phyloP scores from a whole-genome alignment of 2,329 filamentous ascomycete species.

The Penicillium sp. region DNA sequence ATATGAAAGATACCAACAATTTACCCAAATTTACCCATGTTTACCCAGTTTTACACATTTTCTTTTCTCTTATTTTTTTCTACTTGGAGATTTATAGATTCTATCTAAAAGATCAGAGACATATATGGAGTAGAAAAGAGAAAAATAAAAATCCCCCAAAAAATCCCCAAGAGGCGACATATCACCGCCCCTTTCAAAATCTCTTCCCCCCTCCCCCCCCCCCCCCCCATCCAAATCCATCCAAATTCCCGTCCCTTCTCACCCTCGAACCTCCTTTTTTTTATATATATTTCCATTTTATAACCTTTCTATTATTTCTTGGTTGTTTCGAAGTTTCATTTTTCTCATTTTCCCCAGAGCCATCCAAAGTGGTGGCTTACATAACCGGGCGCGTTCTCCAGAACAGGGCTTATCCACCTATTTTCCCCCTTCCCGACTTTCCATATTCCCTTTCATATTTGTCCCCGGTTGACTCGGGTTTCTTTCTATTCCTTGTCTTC shows the following conservation, averaged over 20 bases:
- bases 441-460: conserved; percentile 9
- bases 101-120: background rate
- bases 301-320: background rate
- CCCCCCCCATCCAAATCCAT: conserved; percentile 2
- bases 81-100: background rate
- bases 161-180: conserved; percentile 6
- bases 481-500: background rate
- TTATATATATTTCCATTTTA: background rate
- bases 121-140: background rate
- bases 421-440: conserved; percentile 9
- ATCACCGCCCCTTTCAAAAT: conserved; percentile 19
- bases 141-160: background rate
- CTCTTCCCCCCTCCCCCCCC: background rate
- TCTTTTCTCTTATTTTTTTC: background rate
- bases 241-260: background rate
- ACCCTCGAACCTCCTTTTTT: background rate
- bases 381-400: conserved; percentile 9
- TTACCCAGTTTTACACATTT: background rate
- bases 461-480: conserved; percentile 12
- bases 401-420: background rate
- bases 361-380: conserved; percentile 1
- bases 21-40: background rate
- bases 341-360: background rate
- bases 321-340: background rate
- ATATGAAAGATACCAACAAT: background rate